Evolutionary conservation across 2,329 filamentous ascomycete species (phyloP), one percentile per base, ranked within the genome.

Genomic region (Sclerotinia glacialis): DNA sequence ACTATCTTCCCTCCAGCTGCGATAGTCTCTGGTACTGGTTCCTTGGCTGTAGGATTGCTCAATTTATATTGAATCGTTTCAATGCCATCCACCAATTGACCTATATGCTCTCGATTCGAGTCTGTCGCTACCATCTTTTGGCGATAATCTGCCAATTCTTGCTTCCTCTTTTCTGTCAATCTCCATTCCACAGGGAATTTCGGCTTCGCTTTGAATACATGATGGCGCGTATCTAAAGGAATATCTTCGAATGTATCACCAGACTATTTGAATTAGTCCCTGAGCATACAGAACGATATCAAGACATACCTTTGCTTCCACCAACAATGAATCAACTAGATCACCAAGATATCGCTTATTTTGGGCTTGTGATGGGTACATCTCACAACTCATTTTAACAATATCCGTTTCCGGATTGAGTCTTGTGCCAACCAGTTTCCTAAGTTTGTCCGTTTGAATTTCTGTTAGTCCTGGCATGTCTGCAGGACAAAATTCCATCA

Each of bases 291-390:
- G 3, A 44, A 37, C 37, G 37, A 9, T 23, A 59, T n/a, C 34
- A 49, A 67, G 26, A 67, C 78, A 55, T 78, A 85, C 85, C 81
- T 88, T 91, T 67, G 93, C 92, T 76, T 92, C 88, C 8, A 80
- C 81, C 67, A 99, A 80, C 71, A 99, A 80, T 60, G 83, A 85
- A 70, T 89, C 83, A 60, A 98, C 85, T 59, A 92, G 79, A 73
- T 96, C 92, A 64, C 87, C 89, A 28, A 99, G 83, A 77, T 95
- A 95, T n/a, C 92, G 88, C 83, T 98, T 99, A 82, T 99, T 99
- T 81, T 98, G 93, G 23, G 93, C 92, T 76, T 92, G 90, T 65
- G 93, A 91, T 76, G 92, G 87, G 78, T 90, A 96, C 76, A 89
- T 88, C 78, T 98, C 95, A 80, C 90, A 91, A 76, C 90, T 93